Evolutionary conservation across 2,329 filamentous ascomycete genomes (phyloP), one percentile per base, ranked within the genome.

Genomic region (Cytospora piceicola): DNA sequence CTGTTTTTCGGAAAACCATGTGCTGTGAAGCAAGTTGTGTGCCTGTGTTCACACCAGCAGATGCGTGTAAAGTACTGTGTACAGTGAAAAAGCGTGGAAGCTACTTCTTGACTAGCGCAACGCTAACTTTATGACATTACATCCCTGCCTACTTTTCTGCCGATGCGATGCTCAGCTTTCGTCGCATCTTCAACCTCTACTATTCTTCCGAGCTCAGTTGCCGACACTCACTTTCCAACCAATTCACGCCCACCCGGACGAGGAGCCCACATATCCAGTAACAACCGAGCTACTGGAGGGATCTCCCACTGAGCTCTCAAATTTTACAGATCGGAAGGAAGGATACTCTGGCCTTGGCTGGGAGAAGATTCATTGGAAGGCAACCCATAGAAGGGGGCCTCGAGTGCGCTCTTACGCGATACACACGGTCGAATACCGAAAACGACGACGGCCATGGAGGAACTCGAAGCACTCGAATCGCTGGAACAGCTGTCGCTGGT

Each of bases 401-500:
- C 24, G 46, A 49, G 11, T 3, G n/a, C 11, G n/a, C n/a, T 49
- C 46, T 24, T 9, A 24, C 46, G 6, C n/a, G 46, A 22, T 22
- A 49, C n/a, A n/a, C 22, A 24, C 22, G n/a, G 15, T 24, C n/a
- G 11, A 24, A 49, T 15, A 24, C 15, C n/a, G 29, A 15, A 15
- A 36, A 32, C 39, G 14, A n/a, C 53, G 4, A 58, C 39, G 24
- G 49, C 72, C 70, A 96, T 97, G 93, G 93, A 96, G 75, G 94
- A 97, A 75, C 85, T 99, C 71, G 87, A 91, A 77, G 91, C 92
- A 72, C 88, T 99, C 75, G 87, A 92, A 77, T 91, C 92, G 72
- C 88, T 99, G 75, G 95, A 99, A 83, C 84, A 96, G 68, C 85
- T 99, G 62, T 97, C 94, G 72, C 89, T 99, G 74, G 93, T 98